Conservation (phyloP, 164 flowering plant species). For the Liquidambar formosana region DNA sequence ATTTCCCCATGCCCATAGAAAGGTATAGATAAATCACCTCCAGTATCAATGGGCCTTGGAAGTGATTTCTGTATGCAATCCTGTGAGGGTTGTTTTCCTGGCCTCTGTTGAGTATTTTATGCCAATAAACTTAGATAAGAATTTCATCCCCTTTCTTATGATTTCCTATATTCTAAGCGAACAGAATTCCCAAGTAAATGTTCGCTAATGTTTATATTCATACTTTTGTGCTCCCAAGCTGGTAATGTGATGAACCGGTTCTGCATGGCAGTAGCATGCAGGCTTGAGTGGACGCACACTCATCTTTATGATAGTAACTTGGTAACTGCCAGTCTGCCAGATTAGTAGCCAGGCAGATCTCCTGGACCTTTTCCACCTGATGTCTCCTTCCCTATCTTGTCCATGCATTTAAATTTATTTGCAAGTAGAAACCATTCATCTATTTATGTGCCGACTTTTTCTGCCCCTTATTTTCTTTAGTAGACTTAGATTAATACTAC, state of each 20-base stretch:
- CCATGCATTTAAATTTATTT: too few relatives aligned
- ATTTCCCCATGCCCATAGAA: background rate
- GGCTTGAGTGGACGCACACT: too few relatives aligned
- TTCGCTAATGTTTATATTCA: background rate
- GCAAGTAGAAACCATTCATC: too few relatives aligned
- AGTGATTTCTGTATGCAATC: background rate
- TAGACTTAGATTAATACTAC: too few relatives aligned
- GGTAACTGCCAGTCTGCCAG: background rate
- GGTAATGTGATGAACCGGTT: too few relatives aligned
- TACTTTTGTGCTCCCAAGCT: too few relatives aligned
- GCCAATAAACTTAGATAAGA: background rate
- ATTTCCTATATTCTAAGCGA: background rate
- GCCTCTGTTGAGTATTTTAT: background rate
- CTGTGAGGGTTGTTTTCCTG: background rate
- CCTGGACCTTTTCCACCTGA: background rate
- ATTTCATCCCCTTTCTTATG: background rate
- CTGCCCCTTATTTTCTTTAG: background rate
- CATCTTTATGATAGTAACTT: background rate
- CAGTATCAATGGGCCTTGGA: background rate
- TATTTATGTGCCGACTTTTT: too few relatives aligned
- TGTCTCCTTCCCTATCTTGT: too few relatives aligned
- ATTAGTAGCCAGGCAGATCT: background rate
- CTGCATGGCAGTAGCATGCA: too few relatives aligned
- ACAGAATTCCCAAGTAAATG: background rate
- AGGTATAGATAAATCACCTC: background rate